Evolutionary conservation across 495 filamentous ascomycete genomes (phyloP).

Genomic region (Penicillium cosmopolitanum): DNA sequence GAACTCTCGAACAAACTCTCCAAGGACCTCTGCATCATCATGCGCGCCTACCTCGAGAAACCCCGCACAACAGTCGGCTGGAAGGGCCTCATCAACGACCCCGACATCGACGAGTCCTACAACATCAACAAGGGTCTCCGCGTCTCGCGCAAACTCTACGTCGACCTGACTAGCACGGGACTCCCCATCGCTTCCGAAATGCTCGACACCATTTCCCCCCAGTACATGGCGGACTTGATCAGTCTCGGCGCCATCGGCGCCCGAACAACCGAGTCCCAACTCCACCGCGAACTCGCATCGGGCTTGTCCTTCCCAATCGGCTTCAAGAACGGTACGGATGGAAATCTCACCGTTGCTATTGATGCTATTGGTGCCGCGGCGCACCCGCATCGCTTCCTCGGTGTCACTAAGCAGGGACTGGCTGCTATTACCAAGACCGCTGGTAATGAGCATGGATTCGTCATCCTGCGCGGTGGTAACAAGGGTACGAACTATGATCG

Average conservation of each 20-base stretch:
- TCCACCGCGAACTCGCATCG: constrained; percentile 94
- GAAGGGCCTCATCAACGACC: constrained; percentile 99
- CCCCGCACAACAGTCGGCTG: constrained; percentile 98
- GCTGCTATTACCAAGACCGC: constrained; percentile 91
- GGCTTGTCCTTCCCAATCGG: constrained; percentile 97
- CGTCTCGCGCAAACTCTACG: constrained; percentile 85
- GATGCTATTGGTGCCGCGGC: constrained; percentile 93
- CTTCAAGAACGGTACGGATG: constrained; percentile 99
- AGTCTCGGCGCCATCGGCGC: constrained; percentile 95
- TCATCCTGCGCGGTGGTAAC: constrained; percentile 89
- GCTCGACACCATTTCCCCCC: constrained; percentile 97
- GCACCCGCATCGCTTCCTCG: constrained; percentile 95
- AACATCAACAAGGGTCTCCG: constrained; percentile 99
- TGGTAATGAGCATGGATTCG: constrained; percentile 96
- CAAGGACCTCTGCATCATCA: constrained; percentile 86
- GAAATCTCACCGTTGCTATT: constrained; percentile 90
- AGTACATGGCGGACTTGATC: constrained; percentile 93
- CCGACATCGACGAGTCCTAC: constrained; percentile 95
- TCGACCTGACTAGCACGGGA: constrained; percentile 79
- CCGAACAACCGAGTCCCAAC: constrained; percentile 94
- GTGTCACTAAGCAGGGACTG: constrained; percentile 97
- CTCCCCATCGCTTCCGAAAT: constrained; percentile 97
- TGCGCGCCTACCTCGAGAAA: constrained; percentile 99
- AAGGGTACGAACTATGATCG: constrained; percentile 95
- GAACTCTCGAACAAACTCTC: constrained; percentile 71